Base-by-base conservation (phyloP, 1,284 basidiomycete genomes). In the Apiotrichum porosum region DNA sequence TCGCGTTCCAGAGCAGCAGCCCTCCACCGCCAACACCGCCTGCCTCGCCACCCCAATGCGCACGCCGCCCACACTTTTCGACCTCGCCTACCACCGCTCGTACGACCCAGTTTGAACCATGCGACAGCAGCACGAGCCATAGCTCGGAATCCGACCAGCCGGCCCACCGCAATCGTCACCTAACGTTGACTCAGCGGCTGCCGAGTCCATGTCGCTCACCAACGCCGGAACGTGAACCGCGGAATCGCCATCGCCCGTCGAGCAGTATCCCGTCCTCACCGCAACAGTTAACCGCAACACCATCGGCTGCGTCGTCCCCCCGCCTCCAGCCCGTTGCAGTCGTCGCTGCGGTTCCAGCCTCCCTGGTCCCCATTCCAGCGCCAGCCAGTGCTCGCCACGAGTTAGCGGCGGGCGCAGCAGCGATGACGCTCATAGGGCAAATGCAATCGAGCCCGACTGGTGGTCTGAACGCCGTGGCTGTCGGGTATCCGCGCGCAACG, bases 1-100 rank as follows among this genome's bases (percentile, higher is more conserved):
- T 55, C 26, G 54, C 54, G 15, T 44, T 55, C 9, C 49, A 53
- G 47, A n/a, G 40, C 26, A n/a, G 40, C 26, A 28, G n/a, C 33
- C 38, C 1, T 43, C 51, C 9, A 22, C 41, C 9, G 22, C 41
- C 23, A 17, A 23, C 23, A 24, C 41, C 39, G 12, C 35, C 19
- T 15, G 19, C 21, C 3, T 26, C 39, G 8, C 26, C 45, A 21
- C 33, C 38, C 9, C 33, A 19, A 3, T 6, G 34, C 26, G n/a
- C 34, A 6, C 31, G 30, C 3, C 23, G 47, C 3, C 47, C 47
- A 8, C 30, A 39, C 32, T 49, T 49, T n/a, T 43, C 42, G 18
- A 49, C 47, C 2, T 44, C 47, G 6, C 41, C 41, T 0, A 10
- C 23, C 1, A 14, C 36, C 9, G 22, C 41, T 1, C 3, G 19